Evolutionary conservation across 805 yeast species (phyloP).

Genomic region (Sporopachydermia lactativora): DNA sequence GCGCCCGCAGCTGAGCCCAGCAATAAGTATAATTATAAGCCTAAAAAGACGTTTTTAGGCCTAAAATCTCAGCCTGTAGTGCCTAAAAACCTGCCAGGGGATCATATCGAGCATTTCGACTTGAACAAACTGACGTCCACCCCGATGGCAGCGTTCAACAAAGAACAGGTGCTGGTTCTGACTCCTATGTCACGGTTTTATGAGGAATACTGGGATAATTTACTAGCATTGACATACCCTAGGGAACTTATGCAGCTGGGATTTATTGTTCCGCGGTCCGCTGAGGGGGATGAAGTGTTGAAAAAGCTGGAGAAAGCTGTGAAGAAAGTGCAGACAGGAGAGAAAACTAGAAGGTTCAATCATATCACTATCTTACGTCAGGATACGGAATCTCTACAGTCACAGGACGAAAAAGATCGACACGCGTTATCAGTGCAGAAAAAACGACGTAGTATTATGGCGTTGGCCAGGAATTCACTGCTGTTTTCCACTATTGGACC

Average conservation of each 20-base stretch:
- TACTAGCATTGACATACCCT: slow-evolving; percentile 65
- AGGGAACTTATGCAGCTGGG: slow-evolving; percentile 78
- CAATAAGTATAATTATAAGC: slow-evolving; percentile 7
- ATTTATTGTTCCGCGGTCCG: slow-evolving; percentile 74
- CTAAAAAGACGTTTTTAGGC: slow-evolving; percentile 5
- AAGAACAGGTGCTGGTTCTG: slow-evolving; percentile 72
- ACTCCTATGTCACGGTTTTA: slow-evolving; percentile 86
- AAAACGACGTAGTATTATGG: slow-evolving; percentile 82
- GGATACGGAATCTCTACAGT: slow-evolving; percentile 63
- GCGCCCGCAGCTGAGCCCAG: neutral
- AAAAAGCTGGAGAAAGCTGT: slow-evolving; percentile 61
- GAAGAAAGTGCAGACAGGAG: slow-evolving; percentile 52
- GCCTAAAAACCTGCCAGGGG: slow-evolving; percentile 20
- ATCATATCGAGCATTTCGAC: slow-evolving; percentile 73
- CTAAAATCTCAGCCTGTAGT: slow-evolving; percentile 2
- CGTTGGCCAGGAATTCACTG: slow-evolving; percentile 84
- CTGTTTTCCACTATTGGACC: slow-evolving; percentile 83
- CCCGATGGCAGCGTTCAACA: slow-evolving; percentile 55
- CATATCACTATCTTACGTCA: slow-evolving; percentile 84
- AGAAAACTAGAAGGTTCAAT: slow-evolving; percentile 52
- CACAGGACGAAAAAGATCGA: slow-evolving; percentile 75
- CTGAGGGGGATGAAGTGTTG: slow-evolving; percentile 72
- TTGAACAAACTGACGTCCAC: slow-evolving; percentile 66
- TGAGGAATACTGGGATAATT: slow-evolving; percentile 78
- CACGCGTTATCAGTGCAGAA: slow-evolving; percentile 82